phyloP scores from a whole-genome alignment of 2,329 filamentous ascomycete genomes.

The Helicocarpus griseus region DNA sequence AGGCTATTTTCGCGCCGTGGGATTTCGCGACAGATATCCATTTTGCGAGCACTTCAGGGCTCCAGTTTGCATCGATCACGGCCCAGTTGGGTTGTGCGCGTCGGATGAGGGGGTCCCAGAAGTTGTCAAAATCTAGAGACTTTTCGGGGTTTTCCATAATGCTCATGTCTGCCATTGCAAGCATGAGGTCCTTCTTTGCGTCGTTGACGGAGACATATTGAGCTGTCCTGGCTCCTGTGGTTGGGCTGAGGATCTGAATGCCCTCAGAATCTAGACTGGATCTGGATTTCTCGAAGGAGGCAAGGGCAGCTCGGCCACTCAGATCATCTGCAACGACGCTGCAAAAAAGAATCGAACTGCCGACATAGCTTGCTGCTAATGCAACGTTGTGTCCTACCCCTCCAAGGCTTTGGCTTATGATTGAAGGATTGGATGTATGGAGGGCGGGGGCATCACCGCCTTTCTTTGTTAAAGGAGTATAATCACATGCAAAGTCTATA shows the following conservation, averaged over 20 bases:
- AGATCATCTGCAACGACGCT: slow-evolving; percentile 73
- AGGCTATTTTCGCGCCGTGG: slow-evolving; percentile 54
- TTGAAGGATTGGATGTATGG: slow-evolving; percentile 77
- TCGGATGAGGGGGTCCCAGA: slow-evolving; percentile 55
- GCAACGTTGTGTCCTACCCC: slow-evolving; percentile 92
- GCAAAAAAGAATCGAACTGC: slow-evolving; percentile 59
- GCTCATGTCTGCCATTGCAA: slow-evolving; percentile 93
- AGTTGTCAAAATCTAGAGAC: slow-evolving; percentile 33
- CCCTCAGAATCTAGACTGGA: slow-evolving; percentile 56
- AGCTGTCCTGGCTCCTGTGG: slow-evolving; percentile 58
- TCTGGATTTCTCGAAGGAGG: slow-evolving; percentile 49
- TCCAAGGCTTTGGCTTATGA: slow-evolving; percentile 72
- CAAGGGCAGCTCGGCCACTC: slow-evolving; percentile 63
- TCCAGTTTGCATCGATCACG: slow-evolving; percentile 84
- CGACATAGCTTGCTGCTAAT: slow-evolving; percentile 64
- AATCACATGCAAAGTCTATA: slow-evolving; percentile 80
- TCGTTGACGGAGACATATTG: slow-evolving; percentile 92
- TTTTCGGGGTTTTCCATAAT: slow-evolving; percentile 52
- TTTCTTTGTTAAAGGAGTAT: slow-evolving; percentile 39
- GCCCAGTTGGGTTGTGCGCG: slow-evolving; percentile 60
- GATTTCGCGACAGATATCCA: slow-evolving; percentile 57
- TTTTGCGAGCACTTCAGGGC: slow-evolving; percentile 50
- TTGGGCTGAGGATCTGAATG: slow-evolving; percentile 49
- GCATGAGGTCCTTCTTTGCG: slow-evolving; percentile 66
- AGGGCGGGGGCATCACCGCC: slow-evolving; percentile 32